phyloP scores from a whole-genome alignment of 345 rosid genomes.

The Clausena lansium region DNA sequence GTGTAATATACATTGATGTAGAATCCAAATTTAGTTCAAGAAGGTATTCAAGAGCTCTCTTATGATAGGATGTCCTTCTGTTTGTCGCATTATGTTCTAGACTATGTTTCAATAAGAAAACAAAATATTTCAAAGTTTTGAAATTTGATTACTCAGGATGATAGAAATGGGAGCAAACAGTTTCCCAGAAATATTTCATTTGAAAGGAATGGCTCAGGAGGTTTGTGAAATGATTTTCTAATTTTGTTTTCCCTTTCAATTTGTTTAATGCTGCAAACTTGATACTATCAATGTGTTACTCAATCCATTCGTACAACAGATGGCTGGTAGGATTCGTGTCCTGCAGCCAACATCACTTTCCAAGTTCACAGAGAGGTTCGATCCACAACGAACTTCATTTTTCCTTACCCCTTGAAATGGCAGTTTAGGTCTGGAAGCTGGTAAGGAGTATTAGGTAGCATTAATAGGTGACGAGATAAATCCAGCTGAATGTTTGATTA shows the following conservation, averaged over 20 bases:
- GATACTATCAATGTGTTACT: not conserved
- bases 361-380: conserved; percentile 72
- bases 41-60: conserved; percentile 41
- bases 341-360: conserved; percentile 66
- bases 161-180: conserved; percentile 78
- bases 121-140: not conserved
- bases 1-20: conserved; percentile 68
- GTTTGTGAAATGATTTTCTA: conserved; percentile 27
- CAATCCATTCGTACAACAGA: conserved; percentile 36
- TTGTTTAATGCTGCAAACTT: not conserved
- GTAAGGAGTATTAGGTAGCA: not conserved
- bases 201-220: conserved; percentile 76
- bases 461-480: not conserved
- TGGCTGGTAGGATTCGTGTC: conserved; percentile 88
- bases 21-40: conserved; percentile 83
- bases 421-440: not conserved
- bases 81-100: not conserved
- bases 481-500: not conserved
- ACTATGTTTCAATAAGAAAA: not conserved
- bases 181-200: conserved; percentile 75
- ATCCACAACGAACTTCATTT: conserved; percentile 9
- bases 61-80: not conserved
- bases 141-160: conserved; percentile 43
- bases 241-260: not conserved
- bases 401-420: not conserved